These are phyloP conservation scores for Kluyveromyces lactis DNA, from an alignment of 805 yeast species.

Conservation along the genomic window DNA sequence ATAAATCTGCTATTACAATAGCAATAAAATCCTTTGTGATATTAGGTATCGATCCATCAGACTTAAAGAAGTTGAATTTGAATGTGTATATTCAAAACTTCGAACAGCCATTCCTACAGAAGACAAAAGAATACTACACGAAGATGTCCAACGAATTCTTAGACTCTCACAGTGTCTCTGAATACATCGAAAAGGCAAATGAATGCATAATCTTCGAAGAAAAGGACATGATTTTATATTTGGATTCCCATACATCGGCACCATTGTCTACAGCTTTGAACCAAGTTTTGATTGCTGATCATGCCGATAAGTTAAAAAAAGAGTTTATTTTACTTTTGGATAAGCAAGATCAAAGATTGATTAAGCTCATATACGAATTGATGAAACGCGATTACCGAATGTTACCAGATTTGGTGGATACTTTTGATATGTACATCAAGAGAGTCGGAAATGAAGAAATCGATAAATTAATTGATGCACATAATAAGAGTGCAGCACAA, in stretches of 20 bases:
- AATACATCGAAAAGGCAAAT: conserved; percentile 82
- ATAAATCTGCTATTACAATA: conserved; percentile 53
- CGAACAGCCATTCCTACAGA: conserved; percentile 67
- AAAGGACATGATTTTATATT: conserved; percentile 62
- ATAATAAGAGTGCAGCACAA: conserved; percentile 29
- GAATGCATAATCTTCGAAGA: conserved; percentile 77
- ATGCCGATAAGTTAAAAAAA: conserved; percentile 64
- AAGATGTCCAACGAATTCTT: conserved; percentile 63
- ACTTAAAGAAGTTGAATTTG: conserved; percentile 75
- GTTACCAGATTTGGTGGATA: conserved; percentile 65
- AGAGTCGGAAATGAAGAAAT: conserved; percentile 41
- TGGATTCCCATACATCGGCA: conserved; percentile 80
- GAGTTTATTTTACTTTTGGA: conserved; percentile 73
- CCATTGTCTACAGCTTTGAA: conserved; percentile 71
- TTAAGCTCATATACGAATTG: conserved; percentile 66
- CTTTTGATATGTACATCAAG: conserved; percentile 66
- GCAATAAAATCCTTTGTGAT: conserved; percentile 83
- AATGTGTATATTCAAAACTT: conserved; percentile 74
- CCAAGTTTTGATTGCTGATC: conserved; percentile 66
- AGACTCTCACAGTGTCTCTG: conserved; percentile 72
- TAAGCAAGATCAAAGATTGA: conserved; percentile 50
- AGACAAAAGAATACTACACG: conserved; percentile 43
- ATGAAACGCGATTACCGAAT: conserved; percentile 74
- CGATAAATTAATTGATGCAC: conserved; percentile 16
- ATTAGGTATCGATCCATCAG: conserved; percentile 85